Conservation (phyloP, 1,139 yeast genomes). For the Hyphopichia pseudoburtonii region DNA sequence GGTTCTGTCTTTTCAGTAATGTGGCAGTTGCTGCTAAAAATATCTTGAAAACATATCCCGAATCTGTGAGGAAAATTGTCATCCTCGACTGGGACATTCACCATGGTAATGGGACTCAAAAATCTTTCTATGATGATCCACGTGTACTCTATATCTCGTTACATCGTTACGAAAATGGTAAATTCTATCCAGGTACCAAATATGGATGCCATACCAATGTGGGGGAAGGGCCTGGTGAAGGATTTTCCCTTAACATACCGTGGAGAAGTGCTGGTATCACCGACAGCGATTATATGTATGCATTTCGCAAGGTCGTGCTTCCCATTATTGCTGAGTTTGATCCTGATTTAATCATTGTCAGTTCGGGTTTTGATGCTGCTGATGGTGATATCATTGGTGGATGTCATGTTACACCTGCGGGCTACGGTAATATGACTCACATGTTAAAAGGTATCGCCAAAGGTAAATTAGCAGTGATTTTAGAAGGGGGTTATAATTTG, state of each 20-base stretch:
- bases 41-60: slow-evolving; percentile 80
- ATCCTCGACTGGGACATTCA: slow-evolving; percentile 97
- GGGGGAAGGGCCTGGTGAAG: slow-evolving; percentile 86
- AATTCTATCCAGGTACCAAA: slow-evolving; percentile 90
- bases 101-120: slow-evolving; percentile 98
- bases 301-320: slow-evolving; percentile 83
- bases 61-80: slow-evolving; percentile 77
- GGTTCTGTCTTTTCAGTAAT: slow-evolving; percentile 92
- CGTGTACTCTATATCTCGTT: slow-evolving; percentile 86
- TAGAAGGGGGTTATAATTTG: slow-evolving; percentile 96
- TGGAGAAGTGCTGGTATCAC: slow-evolving; percentile 95
- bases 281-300: slow-evolving; percentile 94
- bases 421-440: slow-evolving; percentile 96
- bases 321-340: slow-evolving; percentile 88
- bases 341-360: slow-evolving; percentile 89
- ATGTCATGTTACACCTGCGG: slow-evolving; percentile 92
- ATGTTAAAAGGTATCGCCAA: slow-evolving; percentile 82
- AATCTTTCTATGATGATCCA: slow-evolving; percentile 85
- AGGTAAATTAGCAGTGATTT: slow-evolving; percentile 84
- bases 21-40: slow-evolving; percentile 97
- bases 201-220: slow-evolving; percentile 76
- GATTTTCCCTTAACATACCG: slow-evolving; percentile 85
- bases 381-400: slow-evolving; percentile 99
- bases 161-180: slow-evolving; percentile 90
- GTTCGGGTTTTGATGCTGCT: slow-evolving; percentile 98